phyloP scores from a whole-genome alignment of 306 rosid species.

The Alnus rubra region DNA sequence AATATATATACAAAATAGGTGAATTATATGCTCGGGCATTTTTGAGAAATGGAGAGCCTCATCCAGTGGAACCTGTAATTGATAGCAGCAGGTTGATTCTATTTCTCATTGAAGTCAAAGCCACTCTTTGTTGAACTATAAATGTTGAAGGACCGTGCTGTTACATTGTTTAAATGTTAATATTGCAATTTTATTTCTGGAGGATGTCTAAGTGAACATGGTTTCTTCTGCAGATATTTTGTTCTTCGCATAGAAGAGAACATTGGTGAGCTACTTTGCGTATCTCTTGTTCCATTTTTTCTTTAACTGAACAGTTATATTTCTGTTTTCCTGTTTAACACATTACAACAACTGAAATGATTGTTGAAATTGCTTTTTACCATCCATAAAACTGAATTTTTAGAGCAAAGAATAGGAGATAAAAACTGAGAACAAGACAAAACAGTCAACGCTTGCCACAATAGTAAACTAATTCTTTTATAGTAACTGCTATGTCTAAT shows the following conservation, averaged over 20 bases:
- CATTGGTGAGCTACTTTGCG: conserved; percentile 64
- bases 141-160: not conserved
- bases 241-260: conserved; percentile 97
- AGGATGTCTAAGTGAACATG: conserved; percentile 20
- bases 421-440: not conserved
- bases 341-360: not conserved
- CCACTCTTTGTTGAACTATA: not conserved
- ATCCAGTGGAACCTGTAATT: conserved; percentile 94
- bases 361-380: not conserved
- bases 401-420: not conserved
- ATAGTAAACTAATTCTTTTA: not conserved
- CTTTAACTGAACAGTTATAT: not conserved
- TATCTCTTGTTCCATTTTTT: conserved; percentile 19
- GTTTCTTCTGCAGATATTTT: conserved; percentile 70
- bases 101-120: conserved; percentile 4
- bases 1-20: conserved; percentile 50
- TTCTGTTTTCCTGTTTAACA: not conserved
- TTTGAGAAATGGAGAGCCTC: conserved; percentile 89
- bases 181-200: conserved; percentile 15
- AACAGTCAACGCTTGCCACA: conserved; percentile 1
- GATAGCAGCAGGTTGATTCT: conserved; percentile 95
- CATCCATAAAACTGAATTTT: not conserved
- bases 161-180: conserved; percentile 20
- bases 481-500: not conserved
- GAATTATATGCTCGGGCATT: conserved; percentile 98